These are phyloP conservation scores for Auricularia cornea DNA, from an alignment of 768 basidiomycete species.

Conservation along the genomic window DNA sequence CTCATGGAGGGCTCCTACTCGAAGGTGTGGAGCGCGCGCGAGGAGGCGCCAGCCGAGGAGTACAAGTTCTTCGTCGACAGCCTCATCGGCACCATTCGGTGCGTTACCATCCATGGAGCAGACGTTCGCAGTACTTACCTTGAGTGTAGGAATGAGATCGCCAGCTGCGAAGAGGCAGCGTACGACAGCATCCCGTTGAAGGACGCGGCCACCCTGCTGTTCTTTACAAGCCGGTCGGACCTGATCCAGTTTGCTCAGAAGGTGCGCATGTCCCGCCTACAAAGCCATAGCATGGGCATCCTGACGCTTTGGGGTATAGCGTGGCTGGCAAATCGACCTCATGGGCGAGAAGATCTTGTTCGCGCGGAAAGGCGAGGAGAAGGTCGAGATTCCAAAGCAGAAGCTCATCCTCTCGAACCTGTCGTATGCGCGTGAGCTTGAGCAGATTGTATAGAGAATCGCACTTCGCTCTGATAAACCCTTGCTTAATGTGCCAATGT, in stretches of 20 bases:
- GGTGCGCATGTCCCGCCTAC: slow-evolving; percentile 37
- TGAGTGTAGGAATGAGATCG: slow-evolving; percentile 78
- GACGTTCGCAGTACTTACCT: background rate
- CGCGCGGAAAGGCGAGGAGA: slow-evolving; percentile 71
- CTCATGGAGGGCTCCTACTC: slow-evolving; percentile 98
- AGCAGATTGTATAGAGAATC: slow-evolving; percentile 68
- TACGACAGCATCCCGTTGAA: slow-evolving; percentile 86
- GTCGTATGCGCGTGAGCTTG: slow-evolving; percentile 76
- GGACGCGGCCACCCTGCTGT: slow-evolving; percentile 84
- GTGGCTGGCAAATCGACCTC: slow-evolving; percentile 78
- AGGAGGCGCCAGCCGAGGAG: slow-evolving; percentile 86
- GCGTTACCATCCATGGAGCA: slow-evolving; percentile 14
- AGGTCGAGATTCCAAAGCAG: slow-evolving; percentile 77
- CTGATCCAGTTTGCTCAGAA: slow-evolving; percentile 73
- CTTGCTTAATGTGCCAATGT: background rate
- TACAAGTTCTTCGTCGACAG: slow-evolving; percentile 93
- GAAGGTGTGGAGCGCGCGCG: slow-evolving; percentile 94
- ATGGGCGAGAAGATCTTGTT: slow-evolving; percentile 65
- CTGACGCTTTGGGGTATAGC: slow-evolving; percentile 34
- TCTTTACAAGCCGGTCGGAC: slow-evolving; percentile 79
- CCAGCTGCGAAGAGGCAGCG: slow-evolving; percentile 89
- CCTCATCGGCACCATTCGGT: slow-evolving; percentile 92
- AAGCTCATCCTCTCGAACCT: slow-evolving; percentile 72
- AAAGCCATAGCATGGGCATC: slow-evolving; percentile 3
- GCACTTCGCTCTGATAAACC: background rate